phyloP scores from a whole-genome alignment of 2,329 filamentous ascomycete genomes.

The Hymenoscyphus fraxineus region DNA sequence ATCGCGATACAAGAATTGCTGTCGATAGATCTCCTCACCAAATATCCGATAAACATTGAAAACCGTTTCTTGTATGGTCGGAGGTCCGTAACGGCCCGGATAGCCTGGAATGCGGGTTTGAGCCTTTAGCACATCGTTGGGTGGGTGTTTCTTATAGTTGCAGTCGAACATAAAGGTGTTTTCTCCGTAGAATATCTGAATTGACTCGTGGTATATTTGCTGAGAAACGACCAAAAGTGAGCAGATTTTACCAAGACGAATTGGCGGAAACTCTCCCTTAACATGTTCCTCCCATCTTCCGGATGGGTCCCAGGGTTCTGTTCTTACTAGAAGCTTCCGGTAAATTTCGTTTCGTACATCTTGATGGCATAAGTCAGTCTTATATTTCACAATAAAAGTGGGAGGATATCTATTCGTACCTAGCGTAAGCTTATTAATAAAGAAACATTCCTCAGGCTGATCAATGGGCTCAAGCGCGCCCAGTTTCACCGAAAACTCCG shows the following conservation, averaged over 20 bases:
- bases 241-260: background rate
- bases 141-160: background rate
- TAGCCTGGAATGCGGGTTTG: background rate
- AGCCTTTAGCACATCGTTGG: background rate
- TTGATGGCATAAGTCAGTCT: background rate
- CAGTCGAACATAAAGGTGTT: background rate
- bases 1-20: background rate
- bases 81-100: background rate
- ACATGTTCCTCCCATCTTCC: background rate
- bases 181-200: background rate
- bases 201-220: background rate
- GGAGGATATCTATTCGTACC: background rate
- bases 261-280: background rate
- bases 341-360: background rate
- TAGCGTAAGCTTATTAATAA: background rate
- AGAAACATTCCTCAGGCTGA: background rate
- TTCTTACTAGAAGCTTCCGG: no score
- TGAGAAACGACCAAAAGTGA: background rate
- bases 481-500: no score
- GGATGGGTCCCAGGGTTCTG: background rate
- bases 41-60: background rate
- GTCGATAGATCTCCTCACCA: background rate
- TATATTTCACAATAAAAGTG: background rate
- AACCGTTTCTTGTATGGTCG: background rate
- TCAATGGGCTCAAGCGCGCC: background rate